Base-by-base conservation (phyloP, 2,329 filamentous ascomycete species). In the Calonectria leucothoes region DNA sequence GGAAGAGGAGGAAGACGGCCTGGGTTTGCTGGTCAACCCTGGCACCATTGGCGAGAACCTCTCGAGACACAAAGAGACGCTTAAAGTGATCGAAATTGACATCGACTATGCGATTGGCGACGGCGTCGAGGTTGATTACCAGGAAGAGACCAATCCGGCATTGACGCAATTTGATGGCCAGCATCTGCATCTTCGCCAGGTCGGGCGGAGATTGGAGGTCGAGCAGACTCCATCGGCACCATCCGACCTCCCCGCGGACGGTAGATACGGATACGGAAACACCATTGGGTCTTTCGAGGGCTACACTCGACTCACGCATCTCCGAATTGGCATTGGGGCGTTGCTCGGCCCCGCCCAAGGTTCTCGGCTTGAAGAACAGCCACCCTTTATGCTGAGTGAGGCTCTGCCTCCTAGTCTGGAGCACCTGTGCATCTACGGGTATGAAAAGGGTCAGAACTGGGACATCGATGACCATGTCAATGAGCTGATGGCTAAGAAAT, bases 291-390 rank as follows among this genome's bases (percentile, higher is more conserved):
- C 52, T 11, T 69, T 69, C 14, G 23, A 31, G 42, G 55, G 64
- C 67, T 69, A 63, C 45, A 51, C 27, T n/a, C n/a, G 29, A 0
- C 23, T 69, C 33, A 31, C 29, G 2, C 29, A 48, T 23, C 57
- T 69, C n/a, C 51, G 14, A n/a, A 69, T 69, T 45, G 67, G 67
- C 29, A 45, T 69, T 29, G 37, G 35, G 42, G 17, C 55, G 12
- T 37, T 69, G 14, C 37, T 51, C 8, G 67, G 67, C 14, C 42
- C 42, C 6, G 23, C 4, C 17, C 37, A 7, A 15, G 37, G 15
- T 17, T 27, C 51, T 42, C 23, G 8, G 45, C 14, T 66, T 29
- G 11, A 17, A n/a, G 29, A 25, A 6, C 20, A 63, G 27, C 57
- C 42, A 2, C 55, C 55, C 15, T 69, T 63, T 20, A 23, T 57